Evolutionary conservation across 306 rosid species (phyloP), one percentile per base, ranked within the genome.

Genomic region (Pterocarpus macrocarpus): DNA sequence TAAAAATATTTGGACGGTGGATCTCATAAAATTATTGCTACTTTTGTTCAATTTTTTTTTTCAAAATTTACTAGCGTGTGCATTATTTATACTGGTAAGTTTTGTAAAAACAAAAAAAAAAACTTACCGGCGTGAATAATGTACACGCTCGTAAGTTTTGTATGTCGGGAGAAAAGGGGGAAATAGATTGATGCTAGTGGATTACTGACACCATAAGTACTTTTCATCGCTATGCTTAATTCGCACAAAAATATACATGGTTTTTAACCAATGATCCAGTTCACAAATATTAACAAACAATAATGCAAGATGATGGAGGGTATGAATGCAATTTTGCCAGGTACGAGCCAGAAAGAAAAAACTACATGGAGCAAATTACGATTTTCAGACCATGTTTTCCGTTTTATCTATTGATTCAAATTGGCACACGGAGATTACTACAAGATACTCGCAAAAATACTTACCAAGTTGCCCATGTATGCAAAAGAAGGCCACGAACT

Each of bases 391-490:
- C 39, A n/a, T 15, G 2, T 43, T 67, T 68, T 57, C 69, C 43
- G 64, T 22, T 44, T 53, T 35, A 57, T 58, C 62, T n/a, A 57
- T n/a, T 10, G 76, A 45, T 55, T 43, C 39, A 44, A 69, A 69
- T 69, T 58, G 28, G 28, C 70, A 56, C 45, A 78, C n/a, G 15
- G 15, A 62, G 43, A 77, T 58, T 14, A 5, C 77, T 39, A 33
- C 75, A 79, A 78, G 53, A n/a, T 17, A 83, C 56, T 28, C 64
- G 67, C 50, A 78, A 83, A 68, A 73, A n/a, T 59, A 79, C 34
- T 59, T 61, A 56, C 22, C 78, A 45, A 68, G 68, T 12, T 67
- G 67, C 72, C 67, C 66, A 61, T 71, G 57, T 55, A 56, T 71
- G 64, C 80, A 43, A 43, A 57, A 63, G 56, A 22, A 64, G 39